phyloP scores from a whole-genome alignment of 331 rosid species.

The Spiraea crenata region DNA sequence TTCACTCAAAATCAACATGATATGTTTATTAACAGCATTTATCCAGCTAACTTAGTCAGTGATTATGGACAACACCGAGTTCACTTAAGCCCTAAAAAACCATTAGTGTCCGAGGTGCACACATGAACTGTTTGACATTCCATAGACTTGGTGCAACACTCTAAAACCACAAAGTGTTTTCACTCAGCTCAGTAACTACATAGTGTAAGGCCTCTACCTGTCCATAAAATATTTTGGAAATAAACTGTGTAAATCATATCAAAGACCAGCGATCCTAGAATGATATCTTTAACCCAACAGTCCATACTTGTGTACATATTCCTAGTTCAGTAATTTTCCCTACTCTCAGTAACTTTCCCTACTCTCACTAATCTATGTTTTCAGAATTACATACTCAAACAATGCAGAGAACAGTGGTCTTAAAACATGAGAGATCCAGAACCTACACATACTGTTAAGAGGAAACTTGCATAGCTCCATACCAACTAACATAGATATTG shows the following conservation, averaged over 20 bases:
- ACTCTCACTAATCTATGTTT: neutral
- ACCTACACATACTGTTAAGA: too few relatives aligned
- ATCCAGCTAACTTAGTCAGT: neutral
- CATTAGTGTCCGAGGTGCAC: neutral
- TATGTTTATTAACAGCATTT: neutral
- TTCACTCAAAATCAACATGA: neutral
- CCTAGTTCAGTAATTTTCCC: neutral
- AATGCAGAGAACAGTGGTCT: neutral
- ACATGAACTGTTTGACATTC: neutral
- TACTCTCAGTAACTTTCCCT: neutral
- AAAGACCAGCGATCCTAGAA: neutral
- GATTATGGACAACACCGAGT: too few relatives aligned
- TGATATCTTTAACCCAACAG: neutral
- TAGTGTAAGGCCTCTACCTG: neutral
- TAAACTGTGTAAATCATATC: neutral
- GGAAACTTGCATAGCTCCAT: too few relatives aligned
- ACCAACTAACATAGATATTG: too few relatives aligned
- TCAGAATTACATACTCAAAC: too few relatives aligned
- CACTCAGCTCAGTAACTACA: neutral
- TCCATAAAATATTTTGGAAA: neutral
- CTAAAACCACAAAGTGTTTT: neutral
- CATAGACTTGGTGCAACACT: neutral
- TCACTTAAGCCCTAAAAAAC: neutral
- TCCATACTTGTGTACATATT: neutral
- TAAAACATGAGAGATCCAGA: neutral